These are phyloP conservation scores for Coelastrella sp. DNA, from an alignment of 139 green algal species.

Conservation along the genomic window DNA sequence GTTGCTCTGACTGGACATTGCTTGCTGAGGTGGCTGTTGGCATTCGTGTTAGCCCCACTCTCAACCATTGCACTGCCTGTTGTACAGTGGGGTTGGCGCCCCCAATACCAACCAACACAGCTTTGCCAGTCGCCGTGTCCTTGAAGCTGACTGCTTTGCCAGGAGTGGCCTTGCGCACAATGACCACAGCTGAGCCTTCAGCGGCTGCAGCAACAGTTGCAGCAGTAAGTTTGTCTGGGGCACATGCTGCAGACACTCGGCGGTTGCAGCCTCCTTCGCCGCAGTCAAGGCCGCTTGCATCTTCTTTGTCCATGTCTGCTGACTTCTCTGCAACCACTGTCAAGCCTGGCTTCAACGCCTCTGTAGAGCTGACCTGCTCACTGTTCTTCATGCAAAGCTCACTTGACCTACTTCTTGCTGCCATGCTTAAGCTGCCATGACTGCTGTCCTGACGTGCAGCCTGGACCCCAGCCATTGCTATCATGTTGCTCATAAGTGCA, in stretches of 20 bases:
- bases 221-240: neutral
- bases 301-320: neutral
- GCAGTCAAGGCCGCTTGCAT: no score
- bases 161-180: neutral
- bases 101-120: neutral
- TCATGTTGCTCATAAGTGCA: slow-evolving; percentile 1
- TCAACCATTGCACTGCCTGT: slow-evolving; percentile 29
- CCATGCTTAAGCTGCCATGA: no score
- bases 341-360: neutral
- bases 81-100: neutral
- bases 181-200: neutral
- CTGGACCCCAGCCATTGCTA: neutral
- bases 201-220: neutral
- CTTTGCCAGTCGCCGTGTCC: neutral
- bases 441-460: neutral
- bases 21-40: neutral
- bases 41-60: slow-evolving; percentile 24
- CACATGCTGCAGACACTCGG: neutral
- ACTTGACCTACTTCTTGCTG: no score
- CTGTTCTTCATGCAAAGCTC: no score
- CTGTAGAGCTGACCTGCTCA: neutral
- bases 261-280: no score
- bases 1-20: no score
- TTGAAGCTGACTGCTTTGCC: neutral
- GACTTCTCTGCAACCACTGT: neutral